Evolutionary conservation across 2,329 filamentous ascomycete genomes (phyloP).

Genomic region (Phialemoniopsis sp.): DNA sequence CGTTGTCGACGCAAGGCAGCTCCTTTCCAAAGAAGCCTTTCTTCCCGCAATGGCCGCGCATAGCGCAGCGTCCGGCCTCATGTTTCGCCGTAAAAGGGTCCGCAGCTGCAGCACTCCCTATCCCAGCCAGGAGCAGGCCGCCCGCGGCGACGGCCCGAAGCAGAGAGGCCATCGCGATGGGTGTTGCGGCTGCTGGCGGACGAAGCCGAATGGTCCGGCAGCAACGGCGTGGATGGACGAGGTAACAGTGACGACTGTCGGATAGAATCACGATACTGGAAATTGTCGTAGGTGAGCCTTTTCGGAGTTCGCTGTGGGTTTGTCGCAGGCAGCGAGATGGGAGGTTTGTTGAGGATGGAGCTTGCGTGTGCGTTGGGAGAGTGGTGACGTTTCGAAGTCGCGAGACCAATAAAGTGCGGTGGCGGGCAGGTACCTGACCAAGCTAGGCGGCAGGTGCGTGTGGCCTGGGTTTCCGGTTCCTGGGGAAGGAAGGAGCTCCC

Average conservation of each 20-base stretch:
- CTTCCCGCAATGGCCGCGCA: constrained; percentile 88
- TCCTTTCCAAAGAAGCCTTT: constrained; percentile 86
- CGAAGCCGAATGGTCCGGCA: neutral
- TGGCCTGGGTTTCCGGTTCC: too few species aligned
- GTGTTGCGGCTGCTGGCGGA: constrained; percentile 6
- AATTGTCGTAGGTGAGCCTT: too few species aligned
- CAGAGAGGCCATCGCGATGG: constrained; percentile 29
- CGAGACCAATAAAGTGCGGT: too few species aligned
- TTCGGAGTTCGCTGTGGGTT: neutral
- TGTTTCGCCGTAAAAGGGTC: constrained; percentile 57
- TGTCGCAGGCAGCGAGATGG: neutral
- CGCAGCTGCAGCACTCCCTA: constrained; percentile 15
- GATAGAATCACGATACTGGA: neutral
- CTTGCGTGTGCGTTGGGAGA: too few species aligned
- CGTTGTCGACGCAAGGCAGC: constrained; percentile 91
- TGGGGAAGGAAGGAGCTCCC: too few species aligned
- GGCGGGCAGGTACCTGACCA: too few species aligned
- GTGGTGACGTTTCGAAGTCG: too few species aligned
- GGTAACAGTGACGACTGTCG: neutral
- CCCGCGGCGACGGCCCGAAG: constrained; percentile 23
- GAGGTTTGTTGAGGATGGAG: neutral
- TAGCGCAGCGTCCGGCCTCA: constrained; percentile 83
- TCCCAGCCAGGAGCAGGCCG: constrained; percentile 26
- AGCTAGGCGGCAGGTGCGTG: too few species aligned
- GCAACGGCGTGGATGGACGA: neutral